Evolutionary conservation across 495 filamentous ascomycete genomes (phyloP), one percentile per base, ranked within the genome.

Genomic region (Barbatosphaeria neglecta): DNA sequence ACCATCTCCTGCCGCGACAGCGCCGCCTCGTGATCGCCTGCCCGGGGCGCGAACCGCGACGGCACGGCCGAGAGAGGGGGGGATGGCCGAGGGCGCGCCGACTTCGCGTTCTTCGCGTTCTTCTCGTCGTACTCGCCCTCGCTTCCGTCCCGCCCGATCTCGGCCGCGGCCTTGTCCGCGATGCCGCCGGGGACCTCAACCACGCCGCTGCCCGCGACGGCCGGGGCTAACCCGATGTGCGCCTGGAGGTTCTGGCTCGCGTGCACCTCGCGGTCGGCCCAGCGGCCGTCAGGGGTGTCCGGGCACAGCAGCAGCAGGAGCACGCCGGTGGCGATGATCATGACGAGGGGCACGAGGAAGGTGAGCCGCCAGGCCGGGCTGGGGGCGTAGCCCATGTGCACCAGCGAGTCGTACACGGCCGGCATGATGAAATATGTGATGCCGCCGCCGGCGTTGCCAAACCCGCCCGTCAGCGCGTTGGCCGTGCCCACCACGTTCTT

Each of bases 361-460:
- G 84, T 72, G 2, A 95, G 77, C 23, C 89, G 78, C 89, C 89
- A 95, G 7, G 89, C 85, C 19, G 79, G 68, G 49, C 86, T 78
- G 11, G 77, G 59, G 1, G 72, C 60, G 37, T 88, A 70, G 3
- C 78, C 76, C 37, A 60, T 69, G 0, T 66, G 27, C 28, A 90
- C 81, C n/a, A 94, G 69, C 6, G 84, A 84, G 61, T 95, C 84
- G 61, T 78, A 90, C 40, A 94, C 79, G 4, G 89, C 89, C 1
- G 90, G 90, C 90, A 97, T 97, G 49, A 94, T 75, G 65, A 96
- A 96, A 61, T 83, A 85, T 11, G 75, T 76, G 54, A 95, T 86
- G 38, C 90, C 90, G 48, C 90, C 90, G 48, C 90, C 90, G 27
- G 89, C 77, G 50, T 96, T 97, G 28, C 90, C 90, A 61, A 84